Base-by-base conservation (phyloP, 805 yeast species). In the Candida multigemmis region DNA sequence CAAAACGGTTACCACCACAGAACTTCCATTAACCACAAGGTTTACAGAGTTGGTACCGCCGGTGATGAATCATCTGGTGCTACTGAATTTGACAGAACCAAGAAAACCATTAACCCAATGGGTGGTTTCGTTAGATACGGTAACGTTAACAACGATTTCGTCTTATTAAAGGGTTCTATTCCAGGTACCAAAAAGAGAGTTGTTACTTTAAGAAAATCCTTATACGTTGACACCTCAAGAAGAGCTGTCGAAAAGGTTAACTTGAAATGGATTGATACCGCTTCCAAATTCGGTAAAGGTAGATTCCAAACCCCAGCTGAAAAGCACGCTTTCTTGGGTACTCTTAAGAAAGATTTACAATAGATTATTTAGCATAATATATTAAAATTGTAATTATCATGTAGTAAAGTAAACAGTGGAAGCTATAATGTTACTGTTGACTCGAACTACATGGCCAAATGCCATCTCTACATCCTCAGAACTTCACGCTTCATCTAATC, bases 271-370 rank as follows among this genome's bases (percentile, higher is more conserved):
- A 91, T 91, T 65, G 99, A 91, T 70, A 91, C 99, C 56, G 95
- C 99, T 64, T 91, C 98, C 60, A 87, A 89, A 74, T 91, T 91
- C 87, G 99, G 99, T 82, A 93, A 91, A 85, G 98, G 98, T 78
- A 91, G 98, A 81, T 91, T 91, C 97, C 99, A 91, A 77, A 91
- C 99, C 60, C 94, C 96, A 57, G 97, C 96, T 68, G 99, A 91
- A 79, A 93, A 93, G 87, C 86, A 80, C 63, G 94, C 98, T 63
- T 91, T 91, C 89, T 58, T 87, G 76, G 99, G 99, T 76, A 89
- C 98, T 61, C 81, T 91, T 67, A 91, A 91, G 94, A 87, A 84
- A 80, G 96, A 87, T 70, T 77, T 84, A 64, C 71, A 76, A 60
- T n/a, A n/a, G n/a, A n/a, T n/a, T n/a, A n/a, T n/a, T n/a, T n/a